Conservation (phyloP, 2,329 filamentous ascomycete genomes). For the Aspergillus sp. region DNA sequence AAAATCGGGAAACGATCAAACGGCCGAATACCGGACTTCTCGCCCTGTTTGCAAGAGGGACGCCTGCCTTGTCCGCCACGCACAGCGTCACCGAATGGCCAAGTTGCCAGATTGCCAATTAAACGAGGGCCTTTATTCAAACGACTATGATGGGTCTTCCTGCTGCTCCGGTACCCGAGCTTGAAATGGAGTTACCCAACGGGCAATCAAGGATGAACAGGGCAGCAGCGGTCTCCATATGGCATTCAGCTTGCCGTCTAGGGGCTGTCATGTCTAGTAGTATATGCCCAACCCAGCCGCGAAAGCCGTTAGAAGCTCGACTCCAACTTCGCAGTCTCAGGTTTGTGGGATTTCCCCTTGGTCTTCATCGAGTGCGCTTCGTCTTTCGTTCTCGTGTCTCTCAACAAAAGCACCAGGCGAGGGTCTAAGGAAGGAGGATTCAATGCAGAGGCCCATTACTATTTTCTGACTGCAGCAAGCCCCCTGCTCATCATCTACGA, state of each 20-base stretch:
- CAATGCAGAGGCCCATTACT: not conserved
- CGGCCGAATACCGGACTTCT: conserved; percentile 24
- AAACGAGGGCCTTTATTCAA: conserved; percentile 5
- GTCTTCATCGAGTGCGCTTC: not conserved
- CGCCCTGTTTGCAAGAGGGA: not conserved
- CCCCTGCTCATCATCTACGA: not conserved
- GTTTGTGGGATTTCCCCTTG: not conserved
- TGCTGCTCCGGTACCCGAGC: not conserved
- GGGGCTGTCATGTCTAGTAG: not conserved
- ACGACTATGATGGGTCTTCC: not conserved
- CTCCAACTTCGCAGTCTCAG: not conserved
- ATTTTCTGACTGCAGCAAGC: not conserved
- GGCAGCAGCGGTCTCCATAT: not conserved
- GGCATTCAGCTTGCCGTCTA: not conserved
- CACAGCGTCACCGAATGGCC: not conserved
- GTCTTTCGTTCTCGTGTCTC: not conserved
- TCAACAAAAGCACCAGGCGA: not conserved
- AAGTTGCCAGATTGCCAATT: not conserved
- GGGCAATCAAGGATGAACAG: not conserved
- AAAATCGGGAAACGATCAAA: conserved; percentile 20
- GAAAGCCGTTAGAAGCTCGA: not conserved
- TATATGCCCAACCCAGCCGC: not conserved
- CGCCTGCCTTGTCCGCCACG: conserved; percentile 5
- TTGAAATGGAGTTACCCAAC: conserved; percentile 1
- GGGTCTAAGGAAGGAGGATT: not conserved